Evolutionary conservation across 208 protist genomes (phyloP), one percentile per base, ranked within the genome.

Genomic region (Vickermania ingenoplastis): DNA sequence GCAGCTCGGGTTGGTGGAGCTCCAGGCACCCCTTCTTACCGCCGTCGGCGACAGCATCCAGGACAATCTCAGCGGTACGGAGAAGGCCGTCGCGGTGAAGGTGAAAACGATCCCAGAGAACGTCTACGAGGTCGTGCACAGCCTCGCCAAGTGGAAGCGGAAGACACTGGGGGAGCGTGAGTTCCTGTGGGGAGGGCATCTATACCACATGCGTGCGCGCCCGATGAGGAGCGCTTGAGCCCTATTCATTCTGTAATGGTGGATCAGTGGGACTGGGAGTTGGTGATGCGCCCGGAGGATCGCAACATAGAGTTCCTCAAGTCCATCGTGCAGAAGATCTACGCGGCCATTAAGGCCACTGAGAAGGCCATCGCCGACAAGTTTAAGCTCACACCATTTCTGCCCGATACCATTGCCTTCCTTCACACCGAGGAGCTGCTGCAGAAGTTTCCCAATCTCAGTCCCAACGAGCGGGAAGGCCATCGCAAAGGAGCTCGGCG

Each of bases 251-350:
- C 86, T 31, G 69, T 96, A 30, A 90, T 86, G 73, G 91, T 96
- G 0, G 91, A 96, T 61, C 91, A 96, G 70, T 96, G 87, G 86
- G 91, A 96, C 72, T 96, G 91, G 91, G 87, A 96, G 71, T 66
- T 72, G 17, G 83, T 91, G 21, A 94, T 96, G 68, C 29, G 3
- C 23, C 24, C 57, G 4, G 58, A 71, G 13, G 61, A 95, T 13
- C 75, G 91, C 50, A 84, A 59, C 31, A 54, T 89, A 27, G 73
- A 83, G 1, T 89, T 82, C 66, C 65, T 96, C 29, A 65, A 81
- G 63, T 57, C 67, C 11, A 86, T 63, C 41, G 91, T 96, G 4
- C 45, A 59, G 31, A 73, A 63, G 31, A 71, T 96, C 52, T 94
- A 91, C 67, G 58, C 52, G 11, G 81, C 77, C 25, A 79, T 96